A percentile compares a stretch with the other conserved stretches of the same genome.
Conservation (phyloP, 768 basidiomycete genomes). For the Boletus reticuloceps region DNA sequence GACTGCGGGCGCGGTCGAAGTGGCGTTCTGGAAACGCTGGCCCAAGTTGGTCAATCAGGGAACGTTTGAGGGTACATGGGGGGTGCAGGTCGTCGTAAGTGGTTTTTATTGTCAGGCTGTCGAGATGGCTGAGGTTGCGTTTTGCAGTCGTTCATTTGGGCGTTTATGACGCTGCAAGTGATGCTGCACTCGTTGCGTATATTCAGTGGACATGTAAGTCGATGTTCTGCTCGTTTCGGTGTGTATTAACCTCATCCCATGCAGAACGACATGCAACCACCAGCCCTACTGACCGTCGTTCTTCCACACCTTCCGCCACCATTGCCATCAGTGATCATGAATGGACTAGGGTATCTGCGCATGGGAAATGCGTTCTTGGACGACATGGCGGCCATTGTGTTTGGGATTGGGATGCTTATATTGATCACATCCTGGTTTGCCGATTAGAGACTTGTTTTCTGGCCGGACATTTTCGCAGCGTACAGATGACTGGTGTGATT, state of each 20-base stretch:
- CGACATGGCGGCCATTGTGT: constrained; percentile 65
- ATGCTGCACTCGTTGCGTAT: constrained; percentile 70
- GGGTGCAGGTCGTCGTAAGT: constrained; percentile 55
- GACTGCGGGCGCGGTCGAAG: constrained; percentile 34
- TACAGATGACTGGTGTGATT: neutral
- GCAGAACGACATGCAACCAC: constrained; percentile 59
- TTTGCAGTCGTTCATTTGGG: constrained; percentile 77
- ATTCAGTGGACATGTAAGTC: constrained; percentile 64
- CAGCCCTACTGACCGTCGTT: constrained; percentile 54
- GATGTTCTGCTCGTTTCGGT: neutral
- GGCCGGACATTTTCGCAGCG: neutral
- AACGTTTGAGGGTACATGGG: constrained; percentile 38
- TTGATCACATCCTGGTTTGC: constrained; percentile 49
- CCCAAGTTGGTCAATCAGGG: constrained; percentile 46
- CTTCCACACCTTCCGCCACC: constrained; percentile 67
- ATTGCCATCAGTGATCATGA: constrained; percentile 58
- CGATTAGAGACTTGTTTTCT: constrained; percentile 6
- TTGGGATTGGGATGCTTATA: constrained; percentile 69
- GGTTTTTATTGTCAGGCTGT: neutral
- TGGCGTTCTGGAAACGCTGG: constrained; percentile 59
- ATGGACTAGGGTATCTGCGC: constrained; percentile 63
- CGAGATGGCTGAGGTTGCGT: constrained; percentile 1
- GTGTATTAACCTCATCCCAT: constrained; percentile 2
- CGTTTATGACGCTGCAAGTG: constrained; percentile 70
- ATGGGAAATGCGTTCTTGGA: constrained; percentile 68